Evolutionary conservation across 768 basidiomycete species (phyloP).

Genomic region (Inosperma sp.): DNA sequence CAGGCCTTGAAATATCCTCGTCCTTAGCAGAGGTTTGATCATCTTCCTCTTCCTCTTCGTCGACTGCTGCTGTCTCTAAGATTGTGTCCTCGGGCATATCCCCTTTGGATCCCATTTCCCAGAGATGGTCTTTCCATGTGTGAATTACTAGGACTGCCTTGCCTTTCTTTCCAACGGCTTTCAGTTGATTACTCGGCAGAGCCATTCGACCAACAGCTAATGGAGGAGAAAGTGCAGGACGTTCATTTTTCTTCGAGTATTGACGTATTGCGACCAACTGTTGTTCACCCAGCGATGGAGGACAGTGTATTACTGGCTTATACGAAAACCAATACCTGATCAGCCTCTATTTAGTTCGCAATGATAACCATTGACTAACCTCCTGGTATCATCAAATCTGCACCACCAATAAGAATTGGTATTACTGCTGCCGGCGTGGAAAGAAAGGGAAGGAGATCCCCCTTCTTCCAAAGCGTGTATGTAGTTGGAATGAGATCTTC

Average conservation of each 20-base stretch:
- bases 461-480: slow-evolving; percentile 76
- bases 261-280: slow-evolving; percentile 64
- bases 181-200: slow-evolving; percentile 45
- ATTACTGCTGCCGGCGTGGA: slow-evolving; percentile 69
- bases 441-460: slow-evolving; percentile 62
- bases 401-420: slow-evolving; percentile 68
- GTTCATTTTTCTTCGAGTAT: slow-evolving; percentile 33
- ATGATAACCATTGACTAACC: slow-evolving; percentile 40
- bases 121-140: slow-evolving; percentile 72
- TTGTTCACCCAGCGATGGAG: slow-evolving; percentile 37
- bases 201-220: slow-evolving; percentile 77
- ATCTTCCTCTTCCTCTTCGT: slow-evolving; percentile 17
- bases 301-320: slow-evolving; percentile 57
- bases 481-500: slow-evolving; percentile 75
- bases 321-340: slow-evolving; percentile 15
- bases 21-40: slow-evolving; percentile 5
- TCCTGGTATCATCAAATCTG: slow-evolving; percentile 86
- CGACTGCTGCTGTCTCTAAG: slow-evolving; percentile 9
- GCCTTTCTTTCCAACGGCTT: slow-evolving; percentile 50
- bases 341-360: background rate
- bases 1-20: no score
- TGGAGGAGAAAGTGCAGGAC: slow-evolving; percentile 45
- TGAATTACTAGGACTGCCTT: slow-evolving; percentile 74
- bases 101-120: slow-evolving; percentile 63
- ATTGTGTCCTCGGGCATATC: slow-evolving; percentile 49